Conservation (phyloP, 2,329 filamentous ascomycete species). For the Aspergillus udagawae region DNA sequence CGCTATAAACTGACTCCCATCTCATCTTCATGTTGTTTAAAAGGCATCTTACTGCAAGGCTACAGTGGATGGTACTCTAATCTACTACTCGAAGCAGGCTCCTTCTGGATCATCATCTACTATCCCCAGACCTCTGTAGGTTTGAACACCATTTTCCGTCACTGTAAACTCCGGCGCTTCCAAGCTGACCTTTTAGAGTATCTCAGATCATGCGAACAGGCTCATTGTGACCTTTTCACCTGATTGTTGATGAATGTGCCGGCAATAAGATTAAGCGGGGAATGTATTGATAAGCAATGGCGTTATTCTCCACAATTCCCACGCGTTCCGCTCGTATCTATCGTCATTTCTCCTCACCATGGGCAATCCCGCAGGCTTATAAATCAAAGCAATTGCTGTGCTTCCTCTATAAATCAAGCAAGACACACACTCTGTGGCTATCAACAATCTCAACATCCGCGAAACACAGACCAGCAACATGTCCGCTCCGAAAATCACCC, state of each 20-base stretch:
- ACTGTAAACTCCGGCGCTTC: background rate
- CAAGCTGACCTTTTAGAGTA: too few relatives aligned
- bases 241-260: background rate
- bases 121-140: background rate
- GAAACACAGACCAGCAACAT: conserved; percentile 15
- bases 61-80: too few relatives aligned
- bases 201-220: too few relatives aligned
- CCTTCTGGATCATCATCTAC: background rate
- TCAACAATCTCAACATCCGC: background rate
- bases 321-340: too few relatives aligned
- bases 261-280: background rate
- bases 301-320: background rate
- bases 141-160: too few relatives aligned
- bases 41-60: too few relatives aligned
- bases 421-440: too few relatives aligned
- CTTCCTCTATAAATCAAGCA: background rate
- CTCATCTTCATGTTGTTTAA: background rate
- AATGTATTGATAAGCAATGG: too few relatives aligned
- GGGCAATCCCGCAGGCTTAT: background rate
- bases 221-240: too few relatives aligned
- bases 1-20: too few relatives aligned
- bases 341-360: background rate
- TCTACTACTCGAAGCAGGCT: background rate
- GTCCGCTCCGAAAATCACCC: conserved; percentile 51
- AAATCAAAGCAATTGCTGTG: background rate